A percentile compares a stretch with the other conserved stretches of the same genome.
phyloP scores from a whole-genome alignment of 805 yeast species.

The Yarrowia sp. region DNA sequence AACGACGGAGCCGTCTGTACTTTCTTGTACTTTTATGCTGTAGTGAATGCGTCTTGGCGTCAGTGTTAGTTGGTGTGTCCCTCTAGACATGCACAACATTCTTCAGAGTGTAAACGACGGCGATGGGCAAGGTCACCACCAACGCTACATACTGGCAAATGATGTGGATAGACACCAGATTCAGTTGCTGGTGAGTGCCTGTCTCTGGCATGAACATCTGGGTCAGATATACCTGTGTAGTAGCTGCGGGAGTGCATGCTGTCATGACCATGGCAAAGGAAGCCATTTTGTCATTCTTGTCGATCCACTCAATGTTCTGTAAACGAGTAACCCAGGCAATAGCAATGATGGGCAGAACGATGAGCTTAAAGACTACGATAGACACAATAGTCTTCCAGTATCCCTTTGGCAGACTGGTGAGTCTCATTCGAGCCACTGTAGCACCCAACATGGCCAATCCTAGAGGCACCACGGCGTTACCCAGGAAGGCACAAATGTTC shows the following conservation, averaged over 20 bases:
- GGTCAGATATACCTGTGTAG: slow-evolving; percentile 82
- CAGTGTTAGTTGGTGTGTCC: neutral
- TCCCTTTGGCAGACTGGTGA: slow-evolving; percentile 60
- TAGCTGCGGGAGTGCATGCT: slow-evolving; percentile 83
- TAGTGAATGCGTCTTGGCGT: neutral
- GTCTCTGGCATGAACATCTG: slow-evolving; percentile 77
- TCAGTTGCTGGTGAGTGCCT: slow-evolving; percentile 57
- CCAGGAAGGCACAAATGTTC: slow-evolving; percentile 76
- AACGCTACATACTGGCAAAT: slow-evolving; percentile 70
- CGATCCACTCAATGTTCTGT: slow-evolving; percentile 60
- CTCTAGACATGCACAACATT: slow-evolving; percentile 30
- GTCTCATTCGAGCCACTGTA: slow-evolving; percentile 70
- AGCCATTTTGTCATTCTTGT: slow-evolving; percentile 52
- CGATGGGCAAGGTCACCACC: slow-evolving; percentile 67
- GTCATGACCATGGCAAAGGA: slow-evolving; percentile 70
- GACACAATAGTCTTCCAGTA: slow-evolving; percentile 58
- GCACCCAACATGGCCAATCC: slow-evolving; percentile 84
- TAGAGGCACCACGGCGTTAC: slow-evolving; percentile 83
- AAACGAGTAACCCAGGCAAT: slow-evolving; percentile 62
- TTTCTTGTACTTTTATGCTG: neutral
- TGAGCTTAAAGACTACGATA: slow-evolving; percentile 56
- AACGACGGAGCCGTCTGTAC: neutral
- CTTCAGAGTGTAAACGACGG: slow-evolving; percentile 61
- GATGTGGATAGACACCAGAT: slow-evolving; percentile 73
- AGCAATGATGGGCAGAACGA: slow-evolving; percentile 77